Conservation (phyloP, 768 basidiomycete genomes). For the Phaeolepiota aurea region DNA sequence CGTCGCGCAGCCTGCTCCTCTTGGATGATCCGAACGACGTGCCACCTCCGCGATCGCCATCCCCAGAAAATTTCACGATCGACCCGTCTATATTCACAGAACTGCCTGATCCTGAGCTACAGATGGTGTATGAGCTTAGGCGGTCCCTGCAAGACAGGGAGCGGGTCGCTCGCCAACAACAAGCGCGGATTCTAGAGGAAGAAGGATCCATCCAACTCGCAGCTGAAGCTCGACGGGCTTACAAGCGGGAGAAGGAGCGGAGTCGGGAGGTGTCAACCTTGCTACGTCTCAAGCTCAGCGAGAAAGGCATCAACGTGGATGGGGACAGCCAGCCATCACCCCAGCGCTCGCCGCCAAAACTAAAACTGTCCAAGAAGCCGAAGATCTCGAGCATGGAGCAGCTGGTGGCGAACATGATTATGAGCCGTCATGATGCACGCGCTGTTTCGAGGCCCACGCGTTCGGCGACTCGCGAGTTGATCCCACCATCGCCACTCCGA, state of each 20-base stretch:
- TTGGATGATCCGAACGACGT: slow-evolving; percentile 32
- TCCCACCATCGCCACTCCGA: neutral
- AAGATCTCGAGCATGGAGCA: slow-evolving; percentile 25
- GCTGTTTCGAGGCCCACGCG: neutral
- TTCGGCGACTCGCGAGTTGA: neutral
- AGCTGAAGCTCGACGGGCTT: slow-evolving; percentile 32
- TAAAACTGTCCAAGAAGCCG: slow-evolving; percentile 9
- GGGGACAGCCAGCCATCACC: neutral
- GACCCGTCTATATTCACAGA: slow-evolving; percentile 17
- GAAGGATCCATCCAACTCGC: slow-evolving; percentile 25
- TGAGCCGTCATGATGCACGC: slow-evolving; percentile 15
- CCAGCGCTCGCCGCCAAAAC: slow-evolving; percentile 2
- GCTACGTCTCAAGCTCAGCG: slow-evolving; percentile 43
- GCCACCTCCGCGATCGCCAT: slow-evolving; percentile 30
- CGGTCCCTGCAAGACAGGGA: slow-evolving; percentile 13
- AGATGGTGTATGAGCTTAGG: slow-evolving; percentile 29
- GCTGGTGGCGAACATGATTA: slow-evolving; percentile 31
- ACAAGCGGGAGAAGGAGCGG: slow-evolving; percentile 46
- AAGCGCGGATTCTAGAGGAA: slow-evolving; percentile 18
- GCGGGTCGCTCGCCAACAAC: slow-evolving; percentile 11
- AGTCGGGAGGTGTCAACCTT: slow-evolving; percentile 48
- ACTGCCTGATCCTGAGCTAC: slow-evolving; percentile 26
- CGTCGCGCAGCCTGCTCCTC: slow-evolving; percentile 24
- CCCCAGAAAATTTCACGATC: slow-evolving; percentile 31
- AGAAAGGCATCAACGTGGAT: slow-evolving; percentile 5